Percentiles rank a stretch among this genome's conserved stretches.
Evolutionary conservation across 176 grass and related monocot species (phyloP).

Genomic region (Puya raimondii): DNA sequence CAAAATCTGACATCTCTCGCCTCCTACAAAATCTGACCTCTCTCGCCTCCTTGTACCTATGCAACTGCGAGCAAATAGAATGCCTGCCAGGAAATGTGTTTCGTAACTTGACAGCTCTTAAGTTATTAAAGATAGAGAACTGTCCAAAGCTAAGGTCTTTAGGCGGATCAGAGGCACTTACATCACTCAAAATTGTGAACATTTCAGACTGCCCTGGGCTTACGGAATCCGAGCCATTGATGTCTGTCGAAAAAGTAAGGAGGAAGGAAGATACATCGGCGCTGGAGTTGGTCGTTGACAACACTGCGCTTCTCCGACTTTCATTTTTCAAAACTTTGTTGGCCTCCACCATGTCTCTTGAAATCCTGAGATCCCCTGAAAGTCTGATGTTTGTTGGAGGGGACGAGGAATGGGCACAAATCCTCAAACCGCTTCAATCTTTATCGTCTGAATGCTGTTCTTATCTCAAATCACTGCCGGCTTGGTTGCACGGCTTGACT

Average conservation of each 20-base stretch:
- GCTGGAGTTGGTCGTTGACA: not conserved
- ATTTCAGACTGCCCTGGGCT: slow-evolving; percentile 15
- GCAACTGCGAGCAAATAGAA: slow-evolving; percentile 13
- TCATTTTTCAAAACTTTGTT: slow-evolving; percentile 5
- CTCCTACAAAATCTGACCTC: slow-evolving; percentile 2
- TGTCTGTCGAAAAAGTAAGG: not conserved
- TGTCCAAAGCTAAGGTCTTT: slow-evolving; percentile 16
- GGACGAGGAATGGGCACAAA: not conserved
- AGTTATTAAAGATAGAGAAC: not conserved
- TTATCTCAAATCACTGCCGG: not conserved
- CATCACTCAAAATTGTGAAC: not conserved
- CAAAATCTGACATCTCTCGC: slow-evolving; percentile 10
- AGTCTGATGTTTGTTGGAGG: not conserved
- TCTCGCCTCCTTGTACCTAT: slow-evolving; percentile 1
- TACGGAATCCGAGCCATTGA: not conserved
- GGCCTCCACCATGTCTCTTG: not conserved
- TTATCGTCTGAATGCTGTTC: not conserved
- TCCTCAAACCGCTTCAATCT: not conserved
- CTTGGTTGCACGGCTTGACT: not conserved
- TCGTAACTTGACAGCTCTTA: not conserved
- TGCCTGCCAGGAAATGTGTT: slow-evolving; percentile 5
- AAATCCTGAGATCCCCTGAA: slow-evolving; percentile 1
- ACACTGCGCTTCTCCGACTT: slow-evolving; percentile 11
- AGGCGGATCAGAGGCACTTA: not conserved
- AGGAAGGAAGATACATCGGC: not conserved